These are phyloP conservation scores for Colletotrichum camelliae DNA, from an alignment of 2,329 filamentous ascomycete species.

Conservation along the genomic window DNA sequence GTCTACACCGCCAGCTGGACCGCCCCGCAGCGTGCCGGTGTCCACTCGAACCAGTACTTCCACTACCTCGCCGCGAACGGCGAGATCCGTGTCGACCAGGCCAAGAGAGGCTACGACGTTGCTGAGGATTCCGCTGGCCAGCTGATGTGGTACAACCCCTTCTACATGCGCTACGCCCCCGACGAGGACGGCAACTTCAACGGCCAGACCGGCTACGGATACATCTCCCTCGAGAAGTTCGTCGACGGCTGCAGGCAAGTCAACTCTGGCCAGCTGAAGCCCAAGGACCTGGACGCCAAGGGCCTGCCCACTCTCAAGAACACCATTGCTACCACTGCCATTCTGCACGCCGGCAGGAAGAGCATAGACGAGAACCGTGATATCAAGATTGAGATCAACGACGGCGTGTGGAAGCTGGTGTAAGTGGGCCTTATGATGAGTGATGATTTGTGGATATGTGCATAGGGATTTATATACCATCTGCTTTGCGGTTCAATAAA, in stretches of 20 bases:
- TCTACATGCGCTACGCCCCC: constrained; percentile 94
- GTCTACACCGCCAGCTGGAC: constrained; percentile 97
- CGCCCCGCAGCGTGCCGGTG: constrained; percentile 87
- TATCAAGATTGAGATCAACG: constrained; percentile 73
- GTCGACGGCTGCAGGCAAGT: constrained; percentile 83
- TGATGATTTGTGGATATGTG: constrained; percentile 9
- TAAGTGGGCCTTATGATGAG: constrained; percentile 28
- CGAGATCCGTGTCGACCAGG: constrained; percentile 90
- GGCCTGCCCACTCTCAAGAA: constrained; percentile 86
- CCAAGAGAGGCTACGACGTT: constrained; percentile 92
- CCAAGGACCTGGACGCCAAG: constrained; percentile 79
- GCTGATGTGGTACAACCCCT: constrained; percentile 90
- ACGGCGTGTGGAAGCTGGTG: constrained; percentile 71
- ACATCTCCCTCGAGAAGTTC: constrained; percentile 95
- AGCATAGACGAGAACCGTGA: constrained; percentile 84
- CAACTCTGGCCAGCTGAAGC: constrained; percentile 74
- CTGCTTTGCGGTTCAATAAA: constrained; percentile 17
- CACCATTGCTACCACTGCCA: constrained; percentile 90
- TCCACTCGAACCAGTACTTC: constrained; percentile 98
- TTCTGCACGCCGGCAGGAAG: constrained; percentile 83
- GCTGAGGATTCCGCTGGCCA: constrained; percentile 77
- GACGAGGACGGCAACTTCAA: constrained; percentile 95
- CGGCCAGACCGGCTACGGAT: constrained; percentile 90
- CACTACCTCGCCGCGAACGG: constrained; percentile 88
- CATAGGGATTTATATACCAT: constrained; percentile 12